Evolutionary conservation across 352 stramenopile genomes (phyloP), one percentile per base, ranked within the genome.

Genomic region (Pythium folliculosum): DNA sequence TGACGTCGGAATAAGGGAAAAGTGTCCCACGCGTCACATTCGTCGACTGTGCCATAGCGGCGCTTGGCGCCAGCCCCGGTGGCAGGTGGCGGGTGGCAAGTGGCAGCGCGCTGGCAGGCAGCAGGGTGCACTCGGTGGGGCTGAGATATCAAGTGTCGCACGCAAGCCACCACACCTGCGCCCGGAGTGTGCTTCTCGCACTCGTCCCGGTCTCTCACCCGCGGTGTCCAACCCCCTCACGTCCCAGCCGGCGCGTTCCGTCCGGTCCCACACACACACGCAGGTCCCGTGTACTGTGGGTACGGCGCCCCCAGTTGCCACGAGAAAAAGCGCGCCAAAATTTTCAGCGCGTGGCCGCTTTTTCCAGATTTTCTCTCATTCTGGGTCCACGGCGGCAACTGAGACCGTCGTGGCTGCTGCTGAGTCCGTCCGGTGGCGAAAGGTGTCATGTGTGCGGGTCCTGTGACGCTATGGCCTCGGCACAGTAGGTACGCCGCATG

Each of bases 71-170:
- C 16, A 32, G 2, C 27, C 27, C 27, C 27, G 27, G 5, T 32
- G 27, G 27, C 27, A 32, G 27, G 27, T 32, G 5, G 27, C 27
- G 27, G 27, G 27, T 32, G 27, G 27, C 27, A 32, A 32, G 27
- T 32, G 27, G 27, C 27, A 32, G 27, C 27, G 27, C 27, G 27
- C 27, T 32, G 27, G 27, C 27, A 32, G 27, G 17, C 40, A n/a
- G 40, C 5, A 47, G 40, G 40, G 13, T 47, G 17, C 12, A 1
- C 30, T 58, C 30, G 51, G 51, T 58, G 51, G 30, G 30, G 51
- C 30, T 45, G 51, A 58, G 16, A 58, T 58, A 2, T 58, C 51
- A 19, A 58, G 23, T 58, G 51, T 58, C 51, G 17, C 51, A 58
- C 30, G 8, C 50, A 23, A n/a, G n/a, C n/a, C n/a, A n/a, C n/a